These are phyloP conservation scores for Aspergillus pseudoviridinutans DNA, from an alignment of 2,329 filamentous ascomycete genomes.

Conservation along the genomic window DNA sequence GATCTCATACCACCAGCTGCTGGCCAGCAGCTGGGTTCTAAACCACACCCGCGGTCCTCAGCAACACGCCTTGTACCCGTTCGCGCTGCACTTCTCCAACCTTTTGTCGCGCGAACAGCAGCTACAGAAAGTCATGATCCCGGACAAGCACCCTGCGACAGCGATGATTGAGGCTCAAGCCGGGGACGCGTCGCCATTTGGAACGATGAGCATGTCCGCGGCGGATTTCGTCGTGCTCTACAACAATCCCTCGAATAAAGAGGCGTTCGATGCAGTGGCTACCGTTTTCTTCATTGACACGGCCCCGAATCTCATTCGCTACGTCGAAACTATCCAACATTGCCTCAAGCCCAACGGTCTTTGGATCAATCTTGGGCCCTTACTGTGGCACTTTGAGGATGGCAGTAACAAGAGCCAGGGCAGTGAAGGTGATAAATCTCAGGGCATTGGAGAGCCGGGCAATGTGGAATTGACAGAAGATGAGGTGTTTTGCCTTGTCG, in stretches of 20 bases:
- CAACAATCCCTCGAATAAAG: constrained; percentile 56
- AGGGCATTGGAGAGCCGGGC: constrained; percentile 81
- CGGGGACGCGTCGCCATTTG: constrained; percentile 38
- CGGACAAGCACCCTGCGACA: constrained; percentile 71
- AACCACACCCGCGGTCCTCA: constrained; percentile 53
- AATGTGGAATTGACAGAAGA: constrained; percentile 87
- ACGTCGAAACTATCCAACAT: constrained; percentile 76
- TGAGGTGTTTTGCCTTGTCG: constrained; percentile 74
- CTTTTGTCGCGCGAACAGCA: constrained; percentile 71
- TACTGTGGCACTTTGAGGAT: constrained; percentile 94
- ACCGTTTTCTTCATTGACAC: constrained; percentile 97
- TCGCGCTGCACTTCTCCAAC: constrained; percentile 85
- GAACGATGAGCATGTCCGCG: constrained; percentile 86
- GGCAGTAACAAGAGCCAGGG: constrained; percentile 20
- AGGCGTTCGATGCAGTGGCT: constrained; percentile 73
- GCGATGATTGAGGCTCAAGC: constrained; percentile 43
- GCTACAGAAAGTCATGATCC: constrained; percentile 67
- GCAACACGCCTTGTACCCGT: constrained; percentile 75
- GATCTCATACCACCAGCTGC: constrained; percentile 94
- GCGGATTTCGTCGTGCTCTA: constrained; percentile 93
- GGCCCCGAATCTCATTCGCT: constrained; percentile 85
- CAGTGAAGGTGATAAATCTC: constrained; percentile 19
- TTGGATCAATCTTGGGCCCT: constrained; percentile 83
- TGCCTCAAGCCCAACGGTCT: constrained; percentile 75
- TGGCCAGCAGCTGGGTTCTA: constrained; percentile 65